These are phyloP conservation scores for Pelargonium citronellum DNA, from an alignment of 441 rosid genomes.

Conservation along the genomic window DNA sequence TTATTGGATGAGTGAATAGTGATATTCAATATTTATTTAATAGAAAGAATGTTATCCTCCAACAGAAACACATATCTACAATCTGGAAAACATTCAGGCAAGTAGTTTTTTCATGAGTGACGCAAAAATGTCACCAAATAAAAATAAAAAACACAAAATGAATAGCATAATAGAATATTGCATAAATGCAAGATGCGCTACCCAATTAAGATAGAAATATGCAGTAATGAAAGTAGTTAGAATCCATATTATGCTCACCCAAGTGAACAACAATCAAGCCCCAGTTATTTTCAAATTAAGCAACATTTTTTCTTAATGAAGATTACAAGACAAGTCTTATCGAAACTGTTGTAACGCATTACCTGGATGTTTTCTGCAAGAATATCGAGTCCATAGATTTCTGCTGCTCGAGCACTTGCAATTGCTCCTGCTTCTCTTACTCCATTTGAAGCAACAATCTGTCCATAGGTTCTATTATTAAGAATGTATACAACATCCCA, in stretches of 20 bases:
- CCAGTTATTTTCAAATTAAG: background rate
- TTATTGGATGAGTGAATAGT: no score
- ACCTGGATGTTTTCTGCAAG: constrained; percentile 76
- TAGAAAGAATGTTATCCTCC: no score
- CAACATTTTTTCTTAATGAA: background rate
- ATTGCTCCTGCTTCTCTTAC: constrained; percentile 63
- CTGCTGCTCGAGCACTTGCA: constrained; percentile 88
- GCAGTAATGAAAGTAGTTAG: background rate
- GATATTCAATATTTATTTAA: no score
- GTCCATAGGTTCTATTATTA: constrained; percentile 11
- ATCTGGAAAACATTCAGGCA: no score
- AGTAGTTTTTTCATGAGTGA: background rate
- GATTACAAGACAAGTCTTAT: background rate
- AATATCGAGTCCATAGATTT: constrained; percentile 73
- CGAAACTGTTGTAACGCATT: constrained; percentile 20
- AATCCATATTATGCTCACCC: no score
- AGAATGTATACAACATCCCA: constrained; percentile 9
- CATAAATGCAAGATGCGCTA: background rate
- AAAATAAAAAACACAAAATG: background rate
- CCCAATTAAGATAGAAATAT: background rate
- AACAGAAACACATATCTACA: no score
- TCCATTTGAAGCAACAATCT: constrained; percentile 59
- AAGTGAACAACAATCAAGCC: no score
- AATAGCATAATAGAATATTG: background rate
- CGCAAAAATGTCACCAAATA: background rate